A percentile compares a stretch with the other conserved stretches of the same genome.
phyloP scores from a whole-genome alignment of 2,329 filamentous ascomycete species.

The Whalleya microplaca region DNA sequence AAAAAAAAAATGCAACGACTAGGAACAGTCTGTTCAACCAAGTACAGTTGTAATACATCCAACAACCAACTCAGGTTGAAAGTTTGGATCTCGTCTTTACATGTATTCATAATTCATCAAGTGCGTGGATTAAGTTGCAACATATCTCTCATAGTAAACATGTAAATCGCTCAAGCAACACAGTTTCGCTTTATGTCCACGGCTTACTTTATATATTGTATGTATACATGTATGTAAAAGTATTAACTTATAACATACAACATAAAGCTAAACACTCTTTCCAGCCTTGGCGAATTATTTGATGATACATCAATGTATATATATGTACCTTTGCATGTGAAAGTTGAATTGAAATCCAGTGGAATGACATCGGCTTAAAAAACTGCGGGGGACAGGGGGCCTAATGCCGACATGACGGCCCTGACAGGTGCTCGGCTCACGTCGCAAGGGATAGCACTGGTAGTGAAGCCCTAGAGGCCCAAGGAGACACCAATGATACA shows the following conservation, averaged over 20 bases:
- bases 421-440: background rate
- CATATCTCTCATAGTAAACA: no score
- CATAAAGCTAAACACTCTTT: no score
- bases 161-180: no score
- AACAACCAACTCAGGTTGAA: background rate
- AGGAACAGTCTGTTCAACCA: background rate
- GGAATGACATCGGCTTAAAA: background rate
- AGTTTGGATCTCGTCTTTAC: background rate
- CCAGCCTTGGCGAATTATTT: no score
- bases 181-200: no score
- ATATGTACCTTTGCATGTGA: background rate
- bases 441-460: background rate
- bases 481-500: constrained; percentile 27
- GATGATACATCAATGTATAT: no score
- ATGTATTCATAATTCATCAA: background rate
- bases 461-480: background rate
- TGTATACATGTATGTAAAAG: no score
- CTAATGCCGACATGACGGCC: background rate
- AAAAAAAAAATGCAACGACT: background rate
- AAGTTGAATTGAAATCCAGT: background rate
- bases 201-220: no score
- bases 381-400: background rate
- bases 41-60: background rate
- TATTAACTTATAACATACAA: no score
- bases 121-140: no score